These are phyloP conservation scores for Corylus avellana DNA, from an alignment of 306 rosid species.

Conservation along the genomic window DNA sequence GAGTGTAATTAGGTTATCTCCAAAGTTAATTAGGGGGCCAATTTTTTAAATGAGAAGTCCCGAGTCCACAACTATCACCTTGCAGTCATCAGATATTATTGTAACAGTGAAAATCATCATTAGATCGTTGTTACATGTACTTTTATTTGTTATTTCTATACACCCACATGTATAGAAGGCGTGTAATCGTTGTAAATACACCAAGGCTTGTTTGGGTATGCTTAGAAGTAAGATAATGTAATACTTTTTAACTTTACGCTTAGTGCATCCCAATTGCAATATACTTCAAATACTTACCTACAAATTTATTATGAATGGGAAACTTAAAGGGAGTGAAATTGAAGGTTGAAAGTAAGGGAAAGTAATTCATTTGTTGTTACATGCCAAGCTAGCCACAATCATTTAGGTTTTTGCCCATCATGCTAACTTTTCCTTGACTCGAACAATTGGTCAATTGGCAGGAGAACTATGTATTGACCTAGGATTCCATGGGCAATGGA, in stretches of 20 bases:
- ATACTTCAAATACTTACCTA: neutral
- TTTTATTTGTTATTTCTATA: neutral
- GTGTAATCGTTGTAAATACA: constrained; percentile 40
- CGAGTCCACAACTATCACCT: too few relatives aligned
- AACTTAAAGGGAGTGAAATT: constrained; percentile 5
- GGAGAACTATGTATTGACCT: too few relatives aligned
- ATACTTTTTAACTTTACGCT: constrained; percentile 34
- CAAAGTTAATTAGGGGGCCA: too few relatives aligned
- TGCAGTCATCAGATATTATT: too few relatives aligned
- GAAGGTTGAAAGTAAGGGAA: constrained; percentile 5
- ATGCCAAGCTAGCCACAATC: neutral
- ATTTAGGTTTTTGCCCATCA: neutral
- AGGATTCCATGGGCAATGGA: too few relatives aligned
- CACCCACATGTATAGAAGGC: constrained; percentile 10
- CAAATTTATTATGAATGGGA: constrained; percentile 5
- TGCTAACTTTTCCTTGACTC: too few relatives aligned
- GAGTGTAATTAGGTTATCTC: neutral
- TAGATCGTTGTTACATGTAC: too few relatives aligned
- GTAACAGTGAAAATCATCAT: too few relatives aligned
- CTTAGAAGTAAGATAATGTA: constrained; percentile 37
- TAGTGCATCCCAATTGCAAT: constrained; percentile 6
- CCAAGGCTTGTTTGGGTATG: constrained; percentile 28
- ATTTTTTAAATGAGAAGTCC: too few relatives aligned
- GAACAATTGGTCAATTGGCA: too few relatives aligned
- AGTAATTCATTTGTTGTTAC: neutral